Evolutionary conservation across 1,139 yeast genomes (phyloP), one percentile per base, ranked within the genome.

Genomic region (Sugiyamaella japonica): DNA sequence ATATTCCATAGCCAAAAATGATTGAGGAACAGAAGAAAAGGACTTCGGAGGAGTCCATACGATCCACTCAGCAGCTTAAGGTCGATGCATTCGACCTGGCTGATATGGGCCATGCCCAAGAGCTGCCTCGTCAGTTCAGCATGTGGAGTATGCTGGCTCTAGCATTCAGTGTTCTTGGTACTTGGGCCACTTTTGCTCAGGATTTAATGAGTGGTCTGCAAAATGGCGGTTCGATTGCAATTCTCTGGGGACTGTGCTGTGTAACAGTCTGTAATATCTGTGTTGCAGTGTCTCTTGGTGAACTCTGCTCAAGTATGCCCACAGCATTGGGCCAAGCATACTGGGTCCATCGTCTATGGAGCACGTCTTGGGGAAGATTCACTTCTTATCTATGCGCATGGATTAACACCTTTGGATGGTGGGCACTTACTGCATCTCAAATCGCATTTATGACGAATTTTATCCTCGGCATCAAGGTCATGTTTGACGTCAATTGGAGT

Each of bases 201-300:
- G 61, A 58, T 50, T 41, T 63, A 56, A 59, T 52, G 15, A 57
- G 61, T 31, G 65, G 67, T 17, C 56, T 64, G 25, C 55, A 59
- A 9, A 64, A 60, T 48, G 68, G 65, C 15, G 66, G 65, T 25
- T 56, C 64, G 13, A 60, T 63, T 16, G 56, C 66, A 13, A 59
- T 63, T 36, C 46, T 63, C 20, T 63, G 65, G 65, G 66, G 66
- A 3, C 53, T 63, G 54, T 42, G 44, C 10, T 39, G 61, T 9
- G 64, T 62, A 13, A 56, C 63, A 10, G 38, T 57, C n/a, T 62
- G 61, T 50, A 59, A 61, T 29, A 47, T 62, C 9, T 63, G 65
- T 39, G 63, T 63, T 36, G 63, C 64, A 12, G 54, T 63, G 7
- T 63, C 66, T 2, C 58, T 63, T 25, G 66, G 63, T n/a, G 66